These are phyloP conservation scores for Cryptococcus sp. DNA, from an alignment of 1,284 basidiomycete species.

Conservation along the genomic window DNA sequence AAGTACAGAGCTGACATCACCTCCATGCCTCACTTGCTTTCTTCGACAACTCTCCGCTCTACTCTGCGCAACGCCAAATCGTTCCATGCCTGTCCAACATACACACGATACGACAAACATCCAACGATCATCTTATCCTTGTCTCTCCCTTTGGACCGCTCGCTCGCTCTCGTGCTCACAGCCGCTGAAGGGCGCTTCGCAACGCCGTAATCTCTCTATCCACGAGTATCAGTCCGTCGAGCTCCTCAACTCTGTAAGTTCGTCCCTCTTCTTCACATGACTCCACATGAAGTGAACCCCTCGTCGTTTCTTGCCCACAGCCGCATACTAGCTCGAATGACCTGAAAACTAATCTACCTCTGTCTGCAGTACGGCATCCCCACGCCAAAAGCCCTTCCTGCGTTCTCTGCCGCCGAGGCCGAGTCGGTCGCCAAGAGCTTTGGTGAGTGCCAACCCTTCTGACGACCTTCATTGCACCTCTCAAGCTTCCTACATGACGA, in stretches of 20 bases:
- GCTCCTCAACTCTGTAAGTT: slow-evolving; percentile 82
- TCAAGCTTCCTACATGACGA: neutral
- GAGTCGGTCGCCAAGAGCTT: slow-evolving; percentile 86
- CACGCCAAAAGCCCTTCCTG: slow-evolving; percentile 89
- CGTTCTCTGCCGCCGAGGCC: slow-evolving; percentile 87
- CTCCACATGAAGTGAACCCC: neutral
- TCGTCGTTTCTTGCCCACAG: neutral
- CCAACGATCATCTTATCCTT: neutral
- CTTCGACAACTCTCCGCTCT: too few relatives aligned
- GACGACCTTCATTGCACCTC: neutral
- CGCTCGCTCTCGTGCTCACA: neutral
- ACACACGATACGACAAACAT: too few relatives aligned
- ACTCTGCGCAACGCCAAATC: too few relatives aligned
- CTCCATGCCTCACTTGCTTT: too few relatives aligned
- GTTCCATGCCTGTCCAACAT: too few relatives aligned
- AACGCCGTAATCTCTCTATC: slow-evolving; percentile 82
- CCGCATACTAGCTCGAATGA: neutral
- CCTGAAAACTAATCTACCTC: neutral
- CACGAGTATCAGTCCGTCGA: slow-evolving; percentile 98
- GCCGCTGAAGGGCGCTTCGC: slow-evolving; percentile 26
- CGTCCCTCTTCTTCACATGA: neutral
- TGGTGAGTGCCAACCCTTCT: slow-evolving; percentile 58
- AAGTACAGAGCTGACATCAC: too few relatives aligned
- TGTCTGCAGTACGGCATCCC: slow-evolving; percentile 82
- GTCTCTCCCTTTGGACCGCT: neutral